Base-by-base conservation (phyloP, 179 eudicot species). In the Kewa caespitosa region DNA sequence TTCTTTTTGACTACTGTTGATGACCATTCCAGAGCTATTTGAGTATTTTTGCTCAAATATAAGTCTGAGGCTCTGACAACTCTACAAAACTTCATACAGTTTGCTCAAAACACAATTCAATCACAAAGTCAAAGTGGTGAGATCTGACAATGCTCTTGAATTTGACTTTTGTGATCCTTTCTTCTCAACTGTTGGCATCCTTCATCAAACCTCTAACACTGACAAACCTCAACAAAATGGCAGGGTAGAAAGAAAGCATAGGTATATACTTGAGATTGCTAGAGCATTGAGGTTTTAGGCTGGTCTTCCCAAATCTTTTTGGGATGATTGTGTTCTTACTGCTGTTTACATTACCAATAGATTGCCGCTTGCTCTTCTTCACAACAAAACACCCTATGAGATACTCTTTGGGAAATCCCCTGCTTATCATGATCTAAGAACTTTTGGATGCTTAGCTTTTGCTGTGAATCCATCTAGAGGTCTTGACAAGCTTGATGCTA, bases 161-260 rank as follows among this genome's bases (percentile, higher is more conserved):
- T 20, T 65, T 65, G n/a, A 2, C 6, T 9, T 8, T 13, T 65
- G 41, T 12, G 8, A 2, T 0, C 17, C 4, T 32, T 65, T 10
- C 36, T 11, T 31, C 8, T 32, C 67, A 31, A 12, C n/a, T 2
- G 18, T 31, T 31, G 67, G 67, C 4, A 63, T 63, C 6, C 6
- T 31, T 8, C 39, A 31, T 31, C 67, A 63, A n/a, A 63, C 7
- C 12, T 15, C 5, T 33, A 14, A 10, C 8, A 31, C 4, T 6
- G 17, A 63, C 17, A 63, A 38, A 5, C 67, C 38, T 31, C 67
- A 63, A 63, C 67, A 63, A n/a, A 63, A 63, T 63, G 67, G 39
- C 7, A 22, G 7, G 7, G 38, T 34, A 5, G 67, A 63, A 20
- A 31, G 67, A 63, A 63, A 63, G 27, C 67, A 63, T 63, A 4